Evolutionary conservation across 495 filamentous ascomycete genomes (phyloP).

Genomic region (Neurospora terricola): DNA sequence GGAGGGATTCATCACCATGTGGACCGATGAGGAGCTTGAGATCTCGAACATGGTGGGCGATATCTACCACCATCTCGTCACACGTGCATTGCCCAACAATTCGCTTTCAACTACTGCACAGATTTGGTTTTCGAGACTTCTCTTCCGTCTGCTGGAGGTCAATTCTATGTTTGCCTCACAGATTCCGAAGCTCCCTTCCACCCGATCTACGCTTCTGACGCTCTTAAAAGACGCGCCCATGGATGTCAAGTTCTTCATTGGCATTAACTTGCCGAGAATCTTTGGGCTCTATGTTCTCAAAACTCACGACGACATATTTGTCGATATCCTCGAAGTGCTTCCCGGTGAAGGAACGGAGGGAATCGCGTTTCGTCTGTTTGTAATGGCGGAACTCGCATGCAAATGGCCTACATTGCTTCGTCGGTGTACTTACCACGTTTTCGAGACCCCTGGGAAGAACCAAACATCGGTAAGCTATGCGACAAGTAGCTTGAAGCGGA

Average conservation of each 20-base stretch:
- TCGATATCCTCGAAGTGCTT: conserved; percentile 63
- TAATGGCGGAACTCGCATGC: conserved; percentile 64
- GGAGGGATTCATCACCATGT: conserved; percentile 51
- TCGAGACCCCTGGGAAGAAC: conserved; percentile 72
- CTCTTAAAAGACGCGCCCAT: conserved; percentile 58
- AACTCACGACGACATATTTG: conserved; percentile 70
- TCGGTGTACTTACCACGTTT: conserved; percentile 81
- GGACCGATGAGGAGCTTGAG: conserved; percentile 45
- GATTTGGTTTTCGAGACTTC: conserved; percentile 51
- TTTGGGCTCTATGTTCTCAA: conserved; percentile 72
- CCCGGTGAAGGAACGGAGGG: conserved; percentile 68
- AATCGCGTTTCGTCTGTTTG: conserved; percentile 72
- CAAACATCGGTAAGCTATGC: conserved; percentile 56
- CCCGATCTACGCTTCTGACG: conserved; percentile 62
- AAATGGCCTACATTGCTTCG: conserved; percentile 72
- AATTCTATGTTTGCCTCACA: conserved; percentile 51
- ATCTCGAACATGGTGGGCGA: conserved; percentile 54
- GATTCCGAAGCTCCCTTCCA: conserved; percentile 46
- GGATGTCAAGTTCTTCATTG: conserved; percentile 65
- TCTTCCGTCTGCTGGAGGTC: conserved; percentile 55
- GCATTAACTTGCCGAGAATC: conserved; percentile 55
- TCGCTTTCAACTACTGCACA: conserved; percentile 60
- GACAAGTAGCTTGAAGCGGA: conserved; percentile 51
- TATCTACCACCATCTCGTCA: conserved; percentile 73
- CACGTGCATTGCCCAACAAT: conserved; percentile 48